Conservation (phyloP, 805 yeast genomes). For the Kodamaea jinghongensis region DNA sequence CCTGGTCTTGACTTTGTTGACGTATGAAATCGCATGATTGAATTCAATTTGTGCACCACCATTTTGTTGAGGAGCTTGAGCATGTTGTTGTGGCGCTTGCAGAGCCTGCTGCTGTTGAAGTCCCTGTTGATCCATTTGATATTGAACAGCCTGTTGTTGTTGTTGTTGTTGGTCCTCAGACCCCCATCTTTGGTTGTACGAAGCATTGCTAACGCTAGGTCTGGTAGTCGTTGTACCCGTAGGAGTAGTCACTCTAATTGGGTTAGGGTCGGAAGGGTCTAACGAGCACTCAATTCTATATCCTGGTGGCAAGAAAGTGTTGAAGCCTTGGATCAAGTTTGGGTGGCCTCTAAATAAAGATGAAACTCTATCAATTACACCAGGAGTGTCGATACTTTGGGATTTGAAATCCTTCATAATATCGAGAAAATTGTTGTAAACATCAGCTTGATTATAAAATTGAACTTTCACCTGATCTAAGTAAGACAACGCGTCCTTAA, state of each 20-base stretch:
- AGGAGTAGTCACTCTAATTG: slow-evolving; percentile 94
- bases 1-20: slow-evolving; percentile 91
- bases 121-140: slow-evolving; percentile 5
- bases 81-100: slow-evolving; percentile 18
- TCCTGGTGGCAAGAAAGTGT: slow-evolving; percentile 96
- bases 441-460: slow-evolving; percentile 89
- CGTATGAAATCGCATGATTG: slow-evolving; percentile 95
- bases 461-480: slow-evolving; percentile 94
- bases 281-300: slow-evolving; percentile 87
- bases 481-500: slow-evolving; percentile 92
- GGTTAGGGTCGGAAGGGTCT: slow-evolving; percentile 87
- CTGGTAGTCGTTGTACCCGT: slow-evolving; percentile 74
- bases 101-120: slow-evolving; percentile 14
- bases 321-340: slow-evolving; percentile 91
- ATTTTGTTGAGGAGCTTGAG: slow-evolving; percentile 25
- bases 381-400: slow-evolving; percentile 95
- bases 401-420: slow-evolving; percentile 99
- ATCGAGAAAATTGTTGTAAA: slow-evolving; percentile 92
- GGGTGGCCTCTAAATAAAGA: slow-evolving; percentile 91
- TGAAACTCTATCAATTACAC: slow-evolving; percentile 94
- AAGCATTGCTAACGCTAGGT: slow-evolving; percentile 44
- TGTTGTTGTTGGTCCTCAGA: slow-evolving; percentile 18
- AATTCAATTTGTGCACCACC: slow-evolving; percentile 82
- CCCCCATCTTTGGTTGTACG: slow-evolving; percentile 25
- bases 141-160: neutral